Evolutionary conservation across 805 yeast genomes (phyloP).

Genomic region (Teunomyces gatunensis): DNA sequence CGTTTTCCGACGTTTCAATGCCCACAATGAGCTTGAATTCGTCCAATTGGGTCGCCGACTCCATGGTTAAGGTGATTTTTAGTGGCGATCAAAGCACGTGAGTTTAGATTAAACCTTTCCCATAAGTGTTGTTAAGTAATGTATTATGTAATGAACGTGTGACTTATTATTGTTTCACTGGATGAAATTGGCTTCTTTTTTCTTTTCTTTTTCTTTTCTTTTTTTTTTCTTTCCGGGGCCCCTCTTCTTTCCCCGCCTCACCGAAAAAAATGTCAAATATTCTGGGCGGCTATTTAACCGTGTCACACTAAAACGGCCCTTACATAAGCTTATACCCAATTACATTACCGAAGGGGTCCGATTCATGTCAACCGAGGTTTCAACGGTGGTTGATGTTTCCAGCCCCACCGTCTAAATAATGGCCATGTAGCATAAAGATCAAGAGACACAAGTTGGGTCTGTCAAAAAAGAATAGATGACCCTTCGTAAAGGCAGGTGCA

Average conservation of each 20-base stretch:
- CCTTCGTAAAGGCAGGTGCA: no score
- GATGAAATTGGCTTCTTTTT: background rate
- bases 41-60: conserved; percentile 22
- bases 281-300: background rate
- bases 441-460: no score
- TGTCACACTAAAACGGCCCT: background rate
- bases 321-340: background rate
- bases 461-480: no score
- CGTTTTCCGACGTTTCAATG: conserved; percentile 45
- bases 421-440: background rate
- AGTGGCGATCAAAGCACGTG: conserved; percentile 2
- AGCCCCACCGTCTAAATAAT: background rate
- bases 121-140: background rate
- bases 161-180: background rate
- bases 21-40: conserved; percentile 52
- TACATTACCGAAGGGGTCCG: background rate
- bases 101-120: background rate
- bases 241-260: background rate
- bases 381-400: background rate
- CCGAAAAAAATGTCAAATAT: background rate
- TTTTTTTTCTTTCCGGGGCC: background rate
- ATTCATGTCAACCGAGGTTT: background rate
- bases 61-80: background rate
- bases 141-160: background rate
- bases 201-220: background rate